Conservation (phyloP, 129 eudicot genomes). For the Arctium minus region DNA sequence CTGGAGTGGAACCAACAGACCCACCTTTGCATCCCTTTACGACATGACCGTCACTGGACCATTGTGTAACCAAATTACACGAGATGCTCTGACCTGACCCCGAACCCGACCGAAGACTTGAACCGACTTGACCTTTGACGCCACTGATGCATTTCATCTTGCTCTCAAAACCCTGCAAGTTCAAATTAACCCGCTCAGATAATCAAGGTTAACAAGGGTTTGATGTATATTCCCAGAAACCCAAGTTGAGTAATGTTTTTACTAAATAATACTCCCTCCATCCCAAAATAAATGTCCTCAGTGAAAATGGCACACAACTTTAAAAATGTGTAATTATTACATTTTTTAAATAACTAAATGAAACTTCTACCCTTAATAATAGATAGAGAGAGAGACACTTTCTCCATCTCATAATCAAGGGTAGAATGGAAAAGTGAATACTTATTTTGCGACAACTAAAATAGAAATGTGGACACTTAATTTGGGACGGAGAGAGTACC, state of each 20-base stretch:
- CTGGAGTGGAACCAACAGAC: slow-evolving; percentile 12
- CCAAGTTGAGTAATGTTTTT: not conserved
- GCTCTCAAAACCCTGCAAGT: slow-evolving; percentile 22
- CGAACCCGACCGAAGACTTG: slow-evolving; percentile 35
- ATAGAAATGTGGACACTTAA: too few species aligned
- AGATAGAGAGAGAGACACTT: too few species aligned
- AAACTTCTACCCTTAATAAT: too few species aligned
- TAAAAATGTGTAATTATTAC: too few species aligned
- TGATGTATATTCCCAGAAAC: not conserved
- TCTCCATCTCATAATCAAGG: too few species aligned
- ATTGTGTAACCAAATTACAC: slow-evolving; percentile 26
- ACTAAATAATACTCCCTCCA: too few species aligned
- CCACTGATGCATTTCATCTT: slow-evolving; percentile 19
- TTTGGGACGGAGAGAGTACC: too few species aligned
- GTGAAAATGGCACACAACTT: too few species aligned
- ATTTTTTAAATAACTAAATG: too few species aligned
- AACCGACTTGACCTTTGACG: slow-evolving; percentile 43
- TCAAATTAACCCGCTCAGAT: slow-evolving; percentile 7
- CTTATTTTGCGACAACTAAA: too few species aligned
- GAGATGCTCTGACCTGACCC: slow-evolving; percentile 45
- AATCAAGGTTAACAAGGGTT: not conserved
- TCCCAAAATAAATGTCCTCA: too few species aligned
- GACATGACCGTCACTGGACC: slow-evolving; percentile 29
- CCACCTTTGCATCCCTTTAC: slow-evolving; percentile 22
- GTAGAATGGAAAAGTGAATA: too few species aligned